A percentile compares a stretch with the other conserved stretches of the same genome.
Evolutionary conservation across 225 moss, liverwort and hornwort species (phyloP).

Genomic region (Bryum argenteum): DNA sequence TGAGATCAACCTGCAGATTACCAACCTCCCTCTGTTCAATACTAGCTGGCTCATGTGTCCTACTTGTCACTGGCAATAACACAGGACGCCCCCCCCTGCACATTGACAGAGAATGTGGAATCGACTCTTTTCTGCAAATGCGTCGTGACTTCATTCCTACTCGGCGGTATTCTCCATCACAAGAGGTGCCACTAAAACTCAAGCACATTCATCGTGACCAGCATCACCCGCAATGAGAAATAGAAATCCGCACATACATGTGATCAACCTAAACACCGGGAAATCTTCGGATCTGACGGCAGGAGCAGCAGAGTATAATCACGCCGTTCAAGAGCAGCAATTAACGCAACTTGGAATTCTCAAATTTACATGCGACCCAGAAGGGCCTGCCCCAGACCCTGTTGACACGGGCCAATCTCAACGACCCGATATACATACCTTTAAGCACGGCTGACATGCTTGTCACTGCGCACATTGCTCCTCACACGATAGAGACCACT

Average conservation of each 20-base stretch:
- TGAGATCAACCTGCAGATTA: constrained; percentile 28
- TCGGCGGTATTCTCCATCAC: too few relatives aligned
- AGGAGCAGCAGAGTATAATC: neutral
- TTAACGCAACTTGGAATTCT: neutral
- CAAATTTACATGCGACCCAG: neutral
- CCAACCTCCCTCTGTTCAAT: constrained; percentile 8
- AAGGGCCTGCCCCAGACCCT: neutral
- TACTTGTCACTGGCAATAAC: neutral
- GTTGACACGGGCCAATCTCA: neutral
- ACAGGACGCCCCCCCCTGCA: too few relatives aligned
- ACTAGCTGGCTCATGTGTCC: too few relatives aligned
- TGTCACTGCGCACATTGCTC: neutral
- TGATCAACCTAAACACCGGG: neutral
- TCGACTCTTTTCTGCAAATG: too few relatives aligned
- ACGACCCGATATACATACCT: neutral
- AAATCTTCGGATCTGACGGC: neutral
- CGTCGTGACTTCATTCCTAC: too few relatives aligned
- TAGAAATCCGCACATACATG: neutral
- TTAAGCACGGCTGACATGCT: neutral
- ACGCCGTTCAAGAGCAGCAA: neutral
- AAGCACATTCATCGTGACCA: neutral
- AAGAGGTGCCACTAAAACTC: neutral
- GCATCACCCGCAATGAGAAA: neutral
- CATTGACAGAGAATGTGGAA: neutral
- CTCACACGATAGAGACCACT: neutral